Base-by-base conservation (phyloP, 2,329 filamentous ascomycete genomes). In the Tolypocladium inflatum region DNA sequence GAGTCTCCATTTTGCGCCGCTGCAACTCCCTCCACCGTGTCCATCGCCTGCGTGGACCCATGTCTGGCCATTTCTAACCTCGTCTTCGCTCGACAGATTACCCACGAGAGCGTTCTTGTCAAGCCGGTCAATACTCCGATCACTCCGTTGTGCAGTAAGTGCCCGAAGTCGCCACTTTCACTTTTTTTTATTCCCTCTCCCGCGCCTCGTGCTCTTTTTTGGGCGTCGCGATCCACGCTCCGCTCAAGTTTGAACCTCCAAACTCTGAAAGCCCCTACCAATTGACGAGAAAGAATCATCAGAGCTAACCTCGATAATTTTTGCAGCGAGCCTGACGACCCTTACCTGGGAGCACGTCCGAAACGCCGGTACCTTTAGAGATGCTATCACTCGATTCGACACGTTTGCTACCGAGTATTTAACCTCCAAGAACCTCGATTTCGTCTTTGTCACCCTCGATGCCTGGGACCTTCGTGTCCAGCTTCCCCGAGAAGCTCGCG, bases 111-210 rank as follows among this genome's bases (percentile, higher is more conserved):
- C 71, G 90, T 97, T 57, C 89, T 99, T 50, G 94, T 99, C 68
- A 97, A 97, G 78, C 94, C 94, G 5, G 88, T 97, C 78, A 99
- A 97, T 78, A 99, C 94, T 52, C 94, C 94, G 58, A 99, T 99
- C 71, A 99, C 94, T 64, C 94, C 94, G 61, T 83, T 99, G 56
- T 99, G 94, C 85, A 99, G 92, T 97, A 88, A 87, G 92, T 89
- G 63, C 60, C 61, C 60, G 33, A 33, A 3, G 48, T 17, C 26
- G 15, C 30, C 57, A 59, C 52, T 30, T 30, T 30, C 54, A 59
- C 60, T 58, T 61, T 58, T 62, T 63, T 61, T 55, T 55, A 26
- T 48, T 55, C 17, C 23, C 53, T n/a, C 45, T 30, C 57, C 54
- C 55, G 62, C 42, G 51, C 26, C n/a, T 26, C 23, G 42, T 52